phyloP scores from a whole-genome alignment of 2,329 filamentous ascomycete species.

The Chaetomiaceae sp. region DNA sequence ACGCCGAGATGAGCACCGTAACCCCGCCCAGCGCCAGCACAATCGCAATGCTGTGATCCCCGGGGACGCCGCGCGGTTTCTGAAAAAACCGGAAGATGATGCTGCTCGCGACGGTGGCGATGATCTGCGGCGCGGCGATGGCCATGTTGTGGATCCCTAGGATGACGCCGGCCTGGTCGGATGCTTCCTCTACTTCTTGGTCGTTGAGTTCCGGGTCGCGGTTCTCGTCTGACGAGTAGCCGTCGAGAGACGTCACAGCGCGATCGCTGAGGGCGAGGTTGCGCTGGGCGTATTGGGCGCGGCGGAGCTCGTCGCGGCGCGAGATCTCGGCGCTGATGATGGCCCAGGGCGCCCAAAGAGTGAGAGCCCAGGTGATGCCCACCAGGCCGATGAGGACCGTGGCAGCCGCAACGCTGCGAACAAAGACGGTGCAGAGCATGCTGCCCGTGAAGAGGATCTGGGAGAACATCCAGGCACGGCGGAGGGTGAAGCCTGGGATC shows the following conservation, averaged over 20 bases:
- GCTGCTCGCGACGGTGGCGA: conserved; percentile 80
- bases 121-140: conserved; percentile 84
- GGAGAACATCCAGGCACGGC: conserved; percentile 79
- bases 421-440: conserved; percentile 81
- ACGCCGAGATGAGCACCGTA: conserved; percentile 72
- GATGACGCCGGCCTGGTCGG: conserved; percentile 82
- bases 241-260: conserved; percentile 25
- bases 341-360: conserved; percentile 91
- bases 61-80: conserved; percentile 78
- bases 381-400: conserved; percentile 75
- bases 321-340: conserved; percentile 92
- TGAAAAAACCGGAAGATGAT: conserved; percentile 81
- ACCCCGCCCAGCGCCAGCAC: conserved; percentile 80
- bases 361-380: conserved; percentile 88
- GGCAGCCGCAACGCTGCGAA: conserved; percentile 64
- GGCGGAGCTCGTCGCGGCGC: conserved; percentile 63
- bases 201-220: conserved; percentile 30
- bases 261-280: conserved; percentile 13
- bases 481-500: conserved; percentile 80
- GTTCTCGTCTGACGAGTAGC: conserved; percentile 29
- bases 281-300: conserved; percentile 34
- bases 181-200: conserved; percentile 44
- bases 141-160: conserved; percentile 95
- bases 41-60: conserved; percentile 82
- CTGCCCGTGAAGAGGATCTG: conserved; percentile 77